Conservation (phyloP, 2,329 filamentous ascomycete genomes). For the Byssochlamys sp. region DNA sequence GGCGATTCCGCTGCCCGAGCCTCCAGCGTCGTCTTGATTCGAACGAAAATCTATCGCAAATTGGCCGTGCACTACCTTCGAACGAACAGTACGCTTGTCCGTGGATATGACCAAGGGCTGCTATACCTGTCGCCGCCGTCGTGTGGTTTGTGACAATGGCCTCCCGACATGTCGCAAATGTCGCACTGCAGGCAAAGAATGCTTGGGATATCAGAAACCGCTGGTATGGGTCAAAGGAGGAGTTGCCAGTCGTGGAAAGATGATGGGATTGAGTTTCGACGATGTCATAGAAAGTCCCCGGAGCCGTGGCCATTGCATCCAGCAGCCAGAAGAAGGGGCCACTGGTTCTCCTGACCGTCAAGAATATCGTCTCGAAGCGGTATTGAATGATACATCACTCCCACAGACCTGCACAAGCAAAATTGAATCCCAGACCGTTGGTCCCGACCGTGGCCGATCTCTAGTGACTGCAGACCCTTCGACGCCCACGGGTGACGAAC, state of each 20-base stretch:
- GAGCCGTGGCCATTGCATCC: neutral
- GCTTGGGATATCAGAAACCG: conserved; percentile 34
- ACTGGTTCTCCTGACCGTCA: conserved; percentile 1
- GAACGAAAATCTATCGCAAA: neutral
- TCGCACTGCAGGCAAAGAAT: conserved; percentile 34
- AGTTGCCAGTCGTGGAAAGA: conserved; percentile 36
- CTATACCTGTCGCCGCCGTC: conserved; percentile 36
- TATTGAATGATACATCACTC: neutral
- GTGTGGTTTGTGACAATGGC: conserved; percentile 36
- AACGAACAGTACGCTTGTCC: neutral
- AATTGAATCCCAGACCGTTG: neutral
- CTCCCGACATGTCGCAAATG: conserved; percentile 35
- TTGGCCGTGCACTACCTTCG: neutral
- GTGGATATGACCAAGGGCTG: conserved; percentile 33
- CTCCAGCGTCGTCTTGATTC: neutral
- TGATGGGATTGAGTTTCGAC: conserved; percentile 46
- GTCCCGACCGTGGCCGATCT: neutral
- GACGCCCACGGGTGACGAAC: neutral
- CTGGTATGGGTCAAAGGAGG: conserved; percentile 36
- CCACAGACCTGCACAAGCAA: neutral
- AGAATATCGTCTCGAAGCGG: conserved; percentile 4
- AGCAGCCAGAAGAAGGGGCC: neutral
- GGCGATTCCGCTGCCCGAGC: neutral
- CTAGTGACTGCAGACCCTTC: neutral
- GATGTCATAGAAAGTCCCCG: conserved; percentile 16